Base-by-base conservation (phyloP, 371 early-diverging fungal species). In the Mortierella sp. region DNA sequence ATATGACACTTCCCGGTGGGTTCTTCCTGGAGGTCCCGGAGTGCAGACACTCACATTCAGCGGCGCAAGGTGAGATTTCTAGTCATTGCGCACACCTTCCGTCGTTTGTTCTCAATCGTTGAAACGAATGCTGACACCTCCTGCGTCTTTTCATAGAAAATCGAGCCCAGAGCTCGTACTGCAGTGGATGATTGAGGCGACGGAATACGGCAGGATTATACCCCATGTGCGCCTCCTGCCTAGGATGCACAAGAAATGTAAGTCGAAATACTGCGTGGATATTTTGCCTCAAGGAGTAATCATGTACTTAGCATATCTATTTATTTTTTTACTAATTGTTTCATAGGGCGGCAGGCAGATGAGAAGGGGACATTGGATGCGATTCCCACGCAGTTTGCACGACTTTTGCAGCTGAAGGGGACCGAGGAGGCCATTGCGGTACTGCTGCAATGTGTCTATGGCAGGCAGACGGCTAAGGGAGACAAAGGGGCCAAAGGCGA, bases 161-260 rank as follows among this genome's bases (percentile, higher is more conserved):
- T 74, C 77, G 48, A 75, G 74, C 69, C 81, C 79, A 16, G 86
- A 86, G 19, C 86, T 86, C 4, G 77, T 86, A 13, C 50, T 86
- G n/a, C 81, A 81, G 5, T 86, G 86, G 86, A 53, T 19, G 3
- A 86, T 86, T 43, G 75, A 81, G 24, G 79, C 72, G 13, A 72
- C 81, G 8, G 74, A 72, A 3, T 67, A 79, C 19, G 86, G 85
- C 69, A 72, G 53, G 70, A 46, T 81, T 75, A 50, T 77, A 43
- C 81, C 85, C 26, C 73, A 70, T 31, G 50, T 84, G 46, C 78
- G 73, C 13, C 75, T 84, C 26, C 50, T 84, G 31, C 85, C 85
- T 0, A 71, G 85, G 50, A 84, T 84, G 81, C 78, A 77, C 16
- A 76, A 71, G 69, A 78, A 80, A 73, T 84, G 85, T 84, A 76